A percentile compares a stretch with the other conserved stretches of the same genome.
phyloP scores from a whole-genome alignment of 306 rosid genomes.

The Crataegus laevigata region DNA sequence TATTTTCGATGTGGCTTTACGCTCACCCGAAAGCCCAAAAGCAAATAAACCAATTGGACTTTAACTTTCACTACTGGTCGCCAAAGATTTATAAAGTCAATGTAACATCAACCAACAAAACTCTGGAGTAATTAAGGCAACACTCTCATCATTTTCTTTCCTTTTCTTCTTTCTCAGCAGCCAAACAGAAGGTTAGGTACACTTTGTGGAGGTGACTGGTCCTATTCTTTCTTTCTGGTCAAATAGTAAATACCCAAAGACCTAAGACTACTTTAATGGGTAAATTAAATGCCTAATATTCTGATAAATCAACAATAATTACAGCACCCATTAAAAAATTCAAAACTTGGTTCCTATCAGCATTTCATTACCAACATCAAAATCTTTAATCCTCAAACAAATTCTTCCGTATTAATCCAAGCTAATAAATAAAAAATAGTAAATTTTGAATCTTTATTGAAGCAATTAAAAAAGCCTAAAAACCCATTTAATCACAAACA shows the following conservation, averaged over 20 bases:
- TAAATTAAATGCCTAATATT: neutral
- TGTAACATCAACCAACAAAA: constrained; percentile 9
- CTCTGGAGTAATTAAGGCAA: neutral
- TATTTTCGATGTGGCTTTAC: neutral
- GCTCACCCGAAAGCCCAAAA: constrained; percentile 7
- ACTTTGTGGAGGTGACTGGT: neutral
- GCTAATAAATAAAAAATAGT: neutral
- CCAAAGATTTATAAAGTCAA: constrained; percentile 17
- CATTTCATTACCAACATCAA: neutral
- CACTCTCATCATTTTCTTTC: neutral
- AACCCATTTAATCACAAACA: neutral
- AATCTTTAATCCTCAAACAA: neutral
- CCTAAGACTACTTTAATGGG: neutral
- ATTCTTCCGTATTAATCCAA: neutral
- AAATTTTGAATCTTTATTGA: neutral
- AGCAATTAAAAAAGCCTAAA: neutral
- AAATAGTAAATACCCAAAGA: neutral
- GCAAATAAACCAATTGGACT: constrained; percentile 2
- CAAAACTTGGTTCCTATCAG: neutral
- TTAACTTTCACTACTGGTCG: neutral
- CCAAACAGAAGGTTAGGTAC: neutral
- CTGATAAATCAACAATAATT: neutral
- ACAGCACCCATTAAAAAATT: neutral
- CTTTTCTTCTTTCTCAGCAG: constrained; percentile 10
- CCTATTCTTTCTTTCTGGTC: neutral